phyloP scores from a whole-genome alignment of 352 stramenopile genomes.

The Phytopythium kandeliae region DNA sequence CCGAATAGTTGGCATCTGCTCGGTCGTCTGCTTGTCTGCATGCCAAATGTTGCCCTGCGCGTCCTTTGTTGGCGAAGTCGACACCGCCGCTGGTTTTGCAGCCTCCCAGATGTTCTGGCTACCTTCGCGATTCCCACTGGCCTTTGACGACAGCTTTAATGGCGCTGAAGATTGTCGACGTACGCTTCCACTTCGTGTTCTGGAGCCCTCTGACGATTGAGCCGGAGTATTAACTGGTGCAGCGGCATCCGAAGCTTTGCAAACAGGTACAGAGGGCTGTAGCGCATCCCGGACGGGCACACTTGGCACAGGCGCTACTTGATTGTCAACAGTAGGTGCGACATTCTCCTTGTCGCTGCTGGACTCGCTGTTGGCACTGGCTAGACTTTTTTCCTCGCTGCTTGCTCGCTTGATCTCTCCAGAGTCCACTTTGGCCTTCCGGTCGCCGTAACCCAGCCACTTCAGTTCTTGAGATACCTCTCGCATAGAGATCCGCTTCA shows the following conservation, averaged over 20 bases:
- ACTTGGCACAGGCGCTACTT: neutral
- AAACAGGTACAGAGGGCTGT: neutral
- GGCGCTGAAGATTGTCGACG: neutral
- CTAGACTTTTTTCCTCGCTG: constrained; percentile 13
- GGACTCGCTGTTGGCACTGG: constrained; percentile 8
- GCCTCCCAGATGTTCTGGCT: constrained; percentile 6
- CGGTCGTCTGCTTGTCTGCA: neutral
- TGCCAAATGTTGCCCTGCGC: constrained; percentile 1
- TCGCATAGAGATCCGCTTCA: constrained; percentile 34
- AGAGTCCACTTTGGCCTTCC: constrained; percentile 6
- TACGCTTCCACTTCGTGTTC: neutral
- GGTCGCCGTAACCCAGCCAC: constrained; percentile 35
- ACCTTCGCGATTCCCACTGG: neutral
- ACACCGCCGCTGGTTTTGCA: neutral
- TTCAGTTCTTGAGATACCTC: constrained; percentile 45
- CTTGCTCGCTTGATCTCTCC: constrained; percentile 10
- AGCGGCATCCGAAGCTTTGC: neutral
- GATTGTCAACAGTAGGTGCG: neutral
- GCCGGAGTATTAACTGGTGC: too few relatives aligned
- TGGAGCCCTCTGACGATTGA: neutral
- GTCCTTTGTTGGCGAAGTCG: too few relatives aligned
- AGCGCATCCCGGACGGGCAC: neutral
- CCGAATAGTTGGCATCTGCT: neutral
- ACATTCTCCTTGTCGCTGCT: constrained; percentile 15
- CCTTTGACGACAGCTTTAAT: neutral